Evolutionary conservation across 2,329 filamentous ascomycete genomes (phyloP).

Genomic region (Anisogramma anomala): DNA sequence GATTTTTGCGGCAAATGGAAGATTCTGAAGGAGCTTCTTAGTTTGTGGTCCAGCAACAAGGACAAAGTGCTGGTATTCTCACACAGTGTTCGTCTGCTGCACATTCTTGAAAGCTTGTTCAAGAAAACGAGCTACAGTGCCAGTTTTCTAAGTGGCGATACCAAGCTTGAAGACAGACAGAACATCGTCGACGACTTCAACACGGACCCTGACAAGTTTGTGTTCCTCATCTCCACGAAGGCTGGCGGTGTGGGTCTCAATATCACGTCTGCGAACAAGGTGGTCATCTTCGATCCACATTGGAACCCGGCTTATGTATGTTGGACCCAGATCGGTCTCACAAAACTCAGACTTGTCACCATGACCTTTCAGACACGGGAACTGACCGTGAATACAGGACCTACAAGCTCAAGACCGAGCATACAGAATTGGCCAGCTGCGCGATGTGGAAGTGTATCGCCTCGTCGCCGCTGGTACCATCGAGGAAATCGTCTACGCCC

Average conservation of each 20-base stretch:
- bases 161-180: conserved; percentile 74
- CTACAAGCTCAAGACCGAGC: conserved; percentile 93
- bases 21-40: conserved; percentile 71
- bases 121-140: conserved; percentile 81
- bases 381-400: conserved; percentile 33
- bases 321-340: background rate
- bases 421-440: conserved; percentile 84
- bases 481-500: conserved; percentile 92
- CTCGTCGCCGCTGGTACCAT: conserved; percentile 85
- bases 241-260: conserved; percentile 91
- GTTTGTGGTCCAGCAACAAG: conserved; percentile 79
- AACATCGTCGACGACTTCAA: conserved; percentile 85
- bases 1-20: conserved; percentile 98
- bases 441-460: conserved; percentile 91
- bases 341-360: too few relatives aligned
- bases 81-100: conserved; percentile 75
- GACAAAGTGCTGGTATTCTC: conserved; percentile 96
- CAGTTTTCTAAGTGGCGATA: conserved; percentile 77
- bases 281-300: conserved; percentile 92
- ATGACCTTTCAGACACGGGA: background rate
- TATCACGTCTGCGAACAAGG: conserved; percentile 95
- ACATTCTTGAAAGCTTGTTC: conserved; percentile 76
- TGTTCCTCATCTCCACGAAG: conserved; percentile 89
- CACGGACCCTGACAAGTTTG: conserved; percentile 72
- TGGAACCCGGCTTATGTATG: conserved; percentile 76